These are phyloP conservation scores for Pyrenula aspistea DNA, from an alignment of 495 filamentous ascomycete species.

Conservation along the genomic window DNA sequence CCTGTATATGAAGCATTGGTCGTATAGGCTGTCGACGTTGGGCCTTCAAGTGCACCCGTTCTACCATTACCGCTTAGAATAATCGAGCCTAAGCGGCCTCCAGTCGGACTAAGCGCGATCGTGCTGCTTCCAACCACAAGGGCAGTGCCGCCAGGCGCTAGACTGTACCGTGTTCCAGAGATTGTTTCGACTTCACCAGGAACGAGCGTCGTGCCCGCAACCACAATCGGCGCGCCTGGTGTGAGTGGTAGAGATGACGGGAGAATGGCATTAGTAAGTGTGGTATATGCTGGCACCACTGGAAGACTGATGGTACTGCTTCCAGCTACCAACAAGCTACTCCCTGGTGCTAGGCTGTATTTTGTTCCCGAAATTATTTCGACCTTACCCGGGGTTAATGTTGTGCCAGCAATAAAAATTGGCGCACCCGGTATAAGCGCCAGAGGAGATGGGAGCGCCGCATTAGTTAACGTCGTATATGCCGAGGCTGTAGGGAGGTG, in stretches of 20 bases:
- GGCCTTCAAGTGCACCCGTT: not conserved
- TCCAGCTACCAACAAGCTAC: conserved; percentile 2
- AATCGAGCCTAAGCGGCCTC: not conserved
- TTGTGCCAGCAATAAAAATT: conserved; percentile 3
- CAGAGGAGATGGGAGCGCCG: not conserved
- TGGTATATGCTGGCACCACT: not conserved
- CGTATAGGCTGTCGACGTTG: not conserved
- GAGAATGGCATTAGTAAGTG: not conserved
- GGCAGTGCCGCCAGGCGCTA: not conserved
- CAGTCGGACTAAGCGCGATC: not conserved
- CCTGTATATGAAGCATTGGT: not conserved
- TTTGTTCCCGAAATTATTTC: conserved; percentile 4
- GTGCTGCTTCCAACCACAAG: not conserved
- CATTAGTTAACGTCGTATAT: not conserved
- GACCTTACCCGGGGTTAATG: conserved; percentile 1
- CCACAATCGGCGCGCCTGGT: not conserved
- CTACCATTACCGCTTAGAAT: not conserved
- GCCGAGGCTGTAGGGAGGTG: not conserved
- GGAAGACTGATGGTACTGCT: conserved; percentile 1
- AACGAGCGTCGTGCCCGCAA: not conserved
- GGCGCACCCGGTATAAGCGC: not conserved
- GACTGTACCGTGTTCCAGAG: not conserved
- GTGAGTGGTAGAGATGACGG: not conserved
- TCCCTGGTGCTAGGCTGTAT: conserved; percentile 5
- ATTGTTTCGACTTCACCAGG: not conserved